These are phyloP conservation scores for Ilyonectria destructans DNA, from an alignment of 2,329 filamentous ascomycete genomes.

Conservation along the genomic window DNA sequence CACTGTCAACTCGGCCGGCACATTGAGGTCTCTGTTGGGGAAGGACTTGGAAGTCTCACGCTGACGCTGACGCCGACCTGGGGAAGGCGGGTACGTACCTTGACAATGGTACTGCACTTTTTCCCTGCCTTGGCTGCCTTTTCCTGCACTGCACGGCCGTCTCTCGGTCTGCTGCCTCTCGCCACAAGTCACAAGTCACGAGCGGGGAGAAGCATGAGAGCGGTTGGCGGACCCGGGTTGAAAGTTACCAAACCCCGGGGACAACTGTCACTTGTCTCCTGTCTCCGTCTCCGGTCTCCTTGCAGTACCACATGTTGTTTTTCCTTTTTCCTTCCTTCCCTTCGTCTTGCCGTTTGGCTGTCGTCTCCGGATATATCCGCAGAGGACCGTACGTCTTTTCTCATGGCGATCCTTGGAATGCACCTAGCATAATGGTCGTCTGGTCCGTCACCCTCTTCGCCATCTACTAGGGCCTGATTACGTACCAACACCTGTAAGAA, in stretches of 20 bases:
- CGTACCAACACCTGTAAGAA: neutral
- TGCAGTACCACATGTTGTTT: neutral
- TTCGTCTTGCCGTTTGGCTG: neutral
- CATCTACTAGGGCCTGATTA: neutral
- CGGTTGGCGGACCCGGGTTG: neutral
- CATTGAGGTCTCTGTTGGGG: too few relatives aligned
- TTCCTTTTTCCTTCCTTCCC: neutral
- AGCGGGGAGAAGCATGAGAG: constrained; percentile 2
- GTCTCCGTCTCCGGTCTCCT: too few relatives aligned
- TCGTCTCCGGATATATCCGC: neutral
- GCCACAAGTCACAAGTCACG: constrained; percentile 10
- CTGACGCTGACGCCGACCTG: too few relatives aligned
- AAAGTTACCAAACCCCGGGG: neutral
- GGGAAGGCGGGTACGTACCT: too few relatives aligned
- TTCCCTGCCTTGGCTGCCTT: neutral
- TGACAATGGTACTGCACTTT: too few relatives aligned
- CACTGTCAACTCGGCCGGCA: neutral
- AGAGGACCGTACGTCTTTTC: neutral
- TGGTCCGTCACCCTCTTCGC: neutral
- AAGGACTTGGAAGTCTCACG: too few relatives aligned
- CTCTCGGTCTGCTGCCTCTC: neutral
- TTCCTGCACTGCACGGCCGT: neutral
- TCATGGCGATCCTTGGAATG: neutral
- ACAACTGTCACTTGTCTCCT: neutral
- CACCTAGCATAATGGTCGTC: neutral